Conservation (phyloP, 2,329 filamentous ascomycete genomes). For the Botryosphaeria dothidea region DNA sequence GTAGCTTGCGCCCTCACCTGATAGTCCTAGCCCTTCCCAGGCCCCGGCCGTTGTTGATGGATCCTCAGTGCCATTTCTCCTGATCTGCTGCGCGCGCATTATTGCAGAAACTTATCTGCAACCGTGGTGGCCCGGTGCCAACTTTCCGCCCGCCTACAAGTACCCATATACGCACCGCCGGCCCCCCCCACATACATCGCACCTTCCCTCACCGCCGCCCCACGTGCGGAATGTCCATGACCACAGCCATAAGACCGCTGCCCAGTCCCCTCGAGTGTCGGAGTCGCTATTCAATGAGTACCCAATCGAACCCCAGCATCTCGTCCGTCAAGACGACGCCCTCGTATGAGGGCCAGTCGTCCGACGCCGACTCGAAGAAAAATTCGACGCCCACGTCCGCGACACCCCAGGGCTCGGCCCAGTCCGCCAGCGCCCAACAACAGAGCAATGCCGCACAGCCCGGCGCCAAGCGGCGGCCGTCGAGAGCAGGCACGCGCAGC, state of each 20-base stretch:
- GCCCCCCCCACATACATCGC: slow-evolving; percentile 17
- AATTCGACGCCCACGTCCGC: slow-evolving; percentile 25
- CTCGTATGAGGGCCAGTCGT: slow-evolving; percentile 41
- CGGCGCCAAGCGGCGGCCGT: slow-evolving; percentile 49
- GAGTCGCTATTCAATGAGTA: slow-evolving; percentile 39
- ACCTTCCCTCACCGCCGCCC: slow-evolving; percentile 17
- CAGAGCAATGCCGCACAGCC: slow-evolving; percentile 20
- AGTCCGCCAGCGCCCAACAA: background rate
- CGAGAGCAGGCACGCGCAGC: slow-evolving; percentile 58
- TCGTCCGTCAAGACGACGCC: slow-evolving; percentile 37
- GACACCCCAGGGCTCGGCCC: background rate
- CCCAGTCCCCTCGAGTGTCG: slow-evolving; percentile 31
- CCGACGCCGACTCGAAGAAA: slow-evolving; percentile 39
- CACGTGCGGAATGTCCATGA: slow-evolving; percentile 20
- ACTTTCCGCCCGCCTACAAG: slow-evolving; percentile 16
- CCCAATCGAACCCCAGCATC: slow-evolving; percentile 33
- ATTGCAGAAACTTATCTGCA: slow-evolving; percentile 19
- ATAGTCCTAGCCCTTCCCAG: slow-evolving; percentile 18
- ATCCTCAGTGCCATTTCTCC: slow-evolving; percentile 18
- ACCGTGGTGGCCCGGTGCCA: slow-evolving; percentile 16
- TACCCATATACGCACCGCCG: slow-evolving; percentile 16
- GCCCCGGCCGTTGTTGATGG: slow-evolving; percentile 16
- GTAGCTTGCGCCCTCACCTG: slow-evolving; percentile 19
- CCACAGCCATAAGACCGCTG: slow-evolving; percentile 19
- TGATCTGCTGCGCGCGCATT: slow-evolving; percentile 15